phyloP scores from a whole-genome alignment of 768 basidiomycete species.

The Psilocybe tampanensis region DNA sequence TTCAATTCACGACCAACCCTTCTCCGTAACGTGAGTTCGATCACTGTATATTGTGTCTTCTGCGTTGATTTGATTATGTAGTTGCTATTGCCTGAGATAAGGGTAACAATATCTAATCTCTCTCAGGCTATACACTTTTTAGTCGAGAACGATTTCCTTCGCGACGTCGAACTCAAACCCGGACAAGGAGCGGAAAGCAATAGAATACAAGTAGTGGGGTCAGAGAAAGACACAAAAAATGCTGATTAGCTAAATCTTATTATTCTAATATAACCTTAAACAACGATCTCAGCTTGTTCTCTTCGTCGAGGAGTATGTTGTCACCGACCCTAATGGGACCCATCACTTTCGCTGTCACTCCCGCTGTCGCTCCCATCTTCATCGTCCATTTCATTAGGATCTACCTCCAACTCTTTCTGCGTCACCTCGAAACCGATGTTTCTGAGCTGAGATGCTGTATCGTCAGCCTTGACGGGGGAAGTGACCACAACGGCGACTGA shows the following conservation, averaged over 20 bases:
- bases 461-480: conserved; percentile 76
- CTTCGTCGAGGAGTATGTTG: too few relatives aligned
- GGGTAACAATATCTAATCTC: conserved; percentile 86
- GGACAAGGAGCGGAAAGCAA: conserved; percentile 66
- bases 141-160: conserved; percentile 87
- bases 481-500: conserved; percentile 85
- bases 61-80: conserved; percentile 30
- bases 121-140: conserved; percentile 92
- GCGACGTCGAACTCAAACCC: conserved; percentile 75
- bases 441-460: conserved; percentile 65
- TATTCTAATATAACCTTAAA: conserved; percentile 5
- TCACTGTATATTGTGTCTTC: neutral
- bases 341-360: conserved; percentile 20
- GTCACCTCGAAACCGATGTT: conserved; percentile 80
- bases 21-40: conserved; percentile 69
- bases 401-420: conserved; percentile 64
- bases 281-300: too few relatives aligned
- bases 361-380: conserved; percentile 35
- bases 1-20: conserved; percentile 72
- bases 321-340: too few relatives aligned
- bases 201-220: conserved; percentile 60
- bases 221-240: conserved; percentile 4
- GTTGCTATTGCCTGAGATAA: conserved; percentile 85
- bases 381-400: conserved; percentile 50
- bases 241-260: neutral